A percentile compares a stretch with the other conserved stretches of the same genome.
Conservation (phyloP, 2,329 filamentous ascomycete genomes). For the Talaromyces rugulosus region DNA sequence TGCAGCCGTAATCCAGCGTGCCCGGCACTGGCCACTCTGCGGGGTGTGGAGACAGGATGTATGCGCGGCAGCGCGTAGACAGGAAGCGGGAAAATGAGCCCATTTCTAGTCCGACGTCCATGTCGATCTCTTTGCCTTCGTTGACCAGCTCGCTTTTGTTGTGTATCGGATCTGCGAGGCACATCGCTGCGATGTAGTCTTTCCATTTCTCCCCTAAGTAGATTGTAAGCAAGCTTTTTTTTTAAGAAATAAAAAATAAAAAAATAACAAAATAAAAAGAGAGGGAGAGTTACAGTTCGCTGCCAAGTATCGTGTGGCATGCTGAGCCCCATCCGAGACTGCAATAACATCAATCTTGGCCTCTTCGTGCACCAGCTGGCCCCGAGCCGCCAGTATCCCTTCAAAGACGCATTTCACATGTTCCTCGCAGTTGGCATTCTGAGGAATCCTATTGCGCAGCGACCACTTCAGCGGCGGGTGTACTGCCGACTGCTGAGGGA, state of each 20-base stretch:
- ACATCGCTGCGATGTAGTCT: constrained; percentile 36
- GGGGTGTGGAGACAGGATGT: constrained; percentile 51
- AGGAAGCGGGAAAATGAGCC: constrained; percentile 29
- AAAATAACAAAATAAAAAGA: neutral
- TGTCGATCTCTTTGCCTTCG: neutral
- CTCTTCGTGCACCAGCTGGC: constrained; percentile 41
- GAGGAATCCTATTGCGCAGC: constrained; percentile 58
- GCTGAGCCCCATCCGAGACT: constrained; percentile 62
- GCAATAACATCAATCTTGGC: constrained; percentile 67
- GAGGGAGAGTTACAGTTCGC: constrained; percentile 36
- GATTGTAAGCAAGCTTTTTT: neutral
- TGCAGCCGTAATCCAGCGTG: constrained; percentile 56
- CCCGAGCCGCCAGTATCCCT: constrained; percentile 47
- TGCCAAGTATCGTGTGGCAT: constrained; percentile 57
- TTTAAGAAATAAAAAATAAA: neutral
- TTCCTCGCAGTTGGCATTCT: constrained; percentile 52
- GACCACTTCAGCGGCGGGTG: constrained; percentile 52
- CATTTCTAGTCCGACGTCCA: neutral
- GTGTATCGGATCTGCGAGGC: constrained; percentile 36
- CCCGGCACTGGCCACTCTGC: constrained; percentile 53
- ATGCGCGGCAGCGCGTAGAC: constrained; percentile 57
- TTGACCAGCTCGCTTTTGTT: constrained; percentile 19
- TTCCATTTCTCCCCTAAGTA: constrained; percentile 36
- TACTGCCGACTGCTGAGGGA: constrained; percentile 61
- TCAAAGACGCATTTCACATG: constrained; percentile 69